Evolutionary conservation across 441 rosid genomes (phyloP), one percentile per base, ranked within the genome.

Genomic region (Gossypium schwendimanii): DNA sequence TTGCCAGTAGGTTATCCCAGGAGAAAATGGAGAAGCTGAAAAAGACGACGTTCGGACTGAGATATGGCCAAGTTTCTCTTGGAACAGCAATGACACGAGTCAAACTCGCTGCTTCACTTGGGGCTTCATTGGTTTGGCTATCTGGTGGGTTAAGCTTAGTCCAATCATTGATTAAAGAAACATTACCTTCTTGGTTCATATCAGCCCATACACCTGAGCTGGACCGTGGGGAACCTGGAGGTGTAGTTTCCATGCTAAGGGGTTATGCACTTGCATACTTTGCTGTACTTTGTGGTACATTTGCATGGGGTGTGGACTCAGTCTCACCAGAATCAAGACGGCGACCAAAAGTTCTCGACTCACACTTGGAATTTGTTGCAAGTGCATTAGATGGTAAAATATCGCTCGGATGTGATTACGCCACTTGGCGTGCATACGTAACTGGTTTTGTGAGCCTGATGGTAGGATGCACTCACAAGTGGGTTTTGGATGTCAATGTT

Each of bases 181-280:
- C 96, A 15, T 78, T 95, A 65, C 99, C 98, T 6, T 93, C 97
- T 68, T 90, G 99, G 99, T 93, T 95, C 79, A 83, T 95, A 85
- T 89, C 97, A 26, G 80, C 71, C 67, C 95, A 88, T 26, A 80
- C 85, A 61, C 73, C 74, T 6, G 92, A 90, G 77, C 89, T 73
- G 59, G 91, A 82, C 72, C 79, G 81, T 47, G 89, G 86, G 49
- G 84, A 80, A 67, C 71, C 75, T 17, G 85, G 87, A 23, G 92
- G 88, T 47, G 73, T 86, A 85, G 82, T 87, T 12, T 86, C 92
- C n/a, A 86, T 88, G 94, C 85, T 93, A 11, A 78, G 97, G 67
- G 97, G 99, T 6, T 93, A 85, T 65, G 95, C 93, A 14, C 94
- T 95, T 31, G 96, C 99, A 3, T 88, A 90, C 87, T 87, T 95